Conservation (phyloP, 225 moss, liverwort and hornwort genomes). For the Neckera pumila region DNA sequence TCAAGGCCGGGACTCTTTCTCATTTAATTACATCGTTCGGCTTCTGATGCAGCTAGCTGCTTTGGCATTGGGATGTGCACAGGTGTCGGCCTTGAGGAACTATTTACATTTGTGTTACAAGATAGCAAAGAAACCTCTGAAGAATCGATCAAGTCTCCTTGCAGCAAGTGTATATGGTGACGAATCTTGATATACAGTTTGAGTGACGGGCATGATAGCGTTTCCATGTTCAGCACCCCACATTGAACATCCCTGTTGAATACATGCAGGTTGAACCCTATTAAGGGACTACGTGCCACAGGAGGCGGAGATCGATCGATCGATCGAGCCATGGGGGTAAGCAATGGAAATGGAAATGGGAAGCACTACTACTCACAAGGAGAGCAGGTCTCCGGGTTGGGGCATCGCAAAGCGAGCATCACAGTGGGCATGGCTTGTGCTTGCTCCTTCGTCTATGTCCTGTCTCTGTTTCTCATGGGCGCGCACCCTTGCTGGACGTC, state of each 20-base stretch:
- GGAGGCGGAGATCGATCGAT: not conserved
- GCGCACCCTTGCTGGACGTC: conserved; percentile 27
- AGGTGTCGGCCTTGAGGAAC: not conserved
- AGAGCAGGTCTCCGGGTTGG: conserved; percentile 7
- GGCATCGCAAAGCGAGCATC: conserved; percentile 16
- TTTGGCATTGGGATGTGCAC: not conserved
- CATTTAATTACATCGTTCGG: not conserved
- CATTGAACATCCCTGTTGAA: not conserved
- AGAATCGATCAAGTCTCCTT: not conserved
- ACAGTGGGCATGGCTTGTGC: conserved; percentile 30
- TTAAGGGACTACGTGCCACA: not conserved
- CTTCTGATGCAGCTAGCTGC: not conserved
- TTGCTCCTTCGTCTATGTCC: conserved; percentile 29
- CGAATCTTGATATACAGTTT: not conserved
- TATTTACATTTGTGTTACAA: not conserved
- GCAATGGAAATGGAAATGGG: not conserved
- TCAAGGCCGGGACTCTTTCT: not conserved
- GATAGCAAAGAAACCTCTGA: not conserved
- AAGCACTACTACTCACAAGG: conserved; percentile 4
- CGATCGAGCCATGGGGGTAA: conserved; percentile 6
- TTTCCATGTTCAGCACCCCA: not conserved
- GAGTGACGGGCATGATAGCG: not conserved
- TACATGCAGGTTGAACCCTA: not conserved
- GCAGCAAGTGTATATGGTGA: not conserved
- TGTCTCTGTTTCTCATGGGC: conserved; percentile 25